Conservation (phyloP, 352 stramenopile genomes). For the Phytophthora constricta region DNA sequence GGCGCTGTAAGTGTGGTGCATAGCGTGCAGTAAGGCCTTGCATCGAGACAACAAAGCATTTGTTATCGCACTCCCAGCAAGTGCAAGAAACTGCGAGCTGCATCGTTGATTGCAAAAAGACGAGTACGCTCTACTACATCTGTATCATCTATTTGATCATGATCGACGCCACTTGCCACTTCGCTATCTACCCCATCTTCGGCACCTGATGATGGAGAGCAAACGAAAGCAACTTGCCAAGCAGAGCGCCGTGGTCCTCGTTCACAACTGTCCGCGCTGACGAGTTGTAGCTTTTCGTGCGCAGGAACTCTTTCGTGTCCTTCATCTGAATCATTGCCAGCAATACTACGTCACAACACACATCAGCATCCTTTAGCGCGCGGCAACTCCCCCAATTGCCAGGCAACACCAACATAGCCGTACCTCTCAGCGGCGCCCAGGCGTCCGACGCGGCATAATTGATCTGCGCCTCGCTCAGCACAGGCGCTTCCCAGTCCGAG, state of each 20-base stretch:
- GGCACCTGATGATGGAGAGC: conserved; percentile 33
- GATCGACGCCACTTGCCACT: not conserved
- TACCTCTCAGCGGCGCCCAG: conserved; percentile 77
- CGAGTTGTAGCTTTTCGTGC: conserved; percentile 75
- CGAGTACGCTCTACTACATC: too few species aligned
- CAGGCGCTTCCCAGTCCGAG: conserved; percentile 79
- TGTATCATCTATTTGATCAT: conserved; percentile 19
- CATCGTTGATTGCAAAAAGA: too few species aligned
- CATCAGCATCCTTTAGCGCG: too few species aligned
- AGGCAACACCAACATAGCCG: conserved; percentile 1
- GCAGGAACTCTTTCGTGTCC: conserved; percentile 57
- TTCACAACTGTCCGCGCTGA: conserved; percentile 42
- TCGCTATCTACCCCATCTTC: conserved; percentile 15
- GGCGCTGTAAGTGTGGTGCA: too few species aligned
- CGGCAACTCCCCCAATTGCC: too few species aligned
- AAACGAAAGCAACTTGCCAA: conserved; percentile 56
- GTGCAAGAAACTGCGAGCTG: too few species aligned
- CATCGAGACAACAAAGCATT: too few species aligned
- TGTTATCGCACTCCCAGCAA: too few species aligned
- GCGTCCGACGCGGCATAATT: conserved; percentile 83
- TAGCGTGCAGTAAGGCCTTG: not conserved
- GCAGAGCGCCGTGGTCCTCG: conserved; percentile 51
- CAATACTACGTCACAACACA: conserved; percentile 56
- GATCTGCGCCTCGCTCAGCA: conserved; percentile 76
- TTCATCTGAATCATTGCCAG: conserved; percentile 78